phyloP scores from a whole-genome alignment of 306 rosid genomes.

The Datisca glomerata region DNA sequence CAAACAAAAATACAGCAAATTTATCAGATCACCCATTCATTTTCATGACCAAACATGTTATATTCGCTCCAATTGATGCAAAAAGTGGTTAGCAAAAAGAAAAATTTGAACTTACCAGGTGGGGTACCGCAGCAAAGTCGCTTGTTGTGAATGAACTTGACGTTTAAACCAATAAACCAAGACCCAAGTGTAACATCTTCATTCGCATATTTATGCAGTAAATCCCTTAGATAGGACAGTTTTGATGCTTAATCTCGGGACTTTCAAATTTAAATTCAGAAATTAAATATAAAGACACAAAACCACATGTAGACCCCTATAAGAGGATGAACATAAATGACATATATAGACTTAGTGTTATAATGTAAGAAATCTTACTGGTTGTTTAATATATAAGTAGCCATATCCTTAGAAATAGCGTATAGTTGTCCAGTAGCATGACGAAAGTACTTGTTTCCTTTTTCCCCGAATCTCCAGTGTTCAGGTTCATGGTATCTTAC shows the following conservation, averaged over 20 bases:
- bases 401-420: constrained; percentile 76
- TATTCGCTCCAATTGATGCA: too few relatives aligned
- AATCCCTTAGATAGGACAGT: too few relatives aligned
- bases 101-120: constrained; percentile 58
- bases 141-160: constrained; percentile 62
- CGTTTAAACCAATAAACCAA: constrained; percentile 92
- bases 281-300: too few relatives aligned
- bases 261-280: too few relatives aligned
- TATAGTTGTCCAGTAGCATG: constrained; percentile 93
- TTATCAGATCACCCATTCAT: too few relatives aligned
- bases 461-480: constrained; percentile 86
- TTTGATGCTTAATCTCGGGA: too few relatives aligned
- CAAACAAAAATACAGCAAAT: too few relatives aligned
- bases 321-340: too few relatives aligned
- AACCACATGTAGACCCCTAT: too few relatives aligned
- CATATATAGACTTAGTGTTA: too few relatives aligned
- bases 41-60: too few relatives aligned
- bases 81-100: too few relatives aligned
- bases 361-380: constrained; percentile 45
- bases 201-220: constrained; percentile 83
- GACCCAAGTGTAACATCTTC: constrained; percentile 91
- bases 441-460: constrained; percentile 87
- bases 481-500: constrained; percentile 91
- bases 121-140: constrained; percentile 90
- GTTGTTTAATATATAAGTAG: constrained; percentile 61